phyloP scores from a whole-genome alignment of 352 stramenopile genomes.

The Globisporangium recalcitrans region DNA sequence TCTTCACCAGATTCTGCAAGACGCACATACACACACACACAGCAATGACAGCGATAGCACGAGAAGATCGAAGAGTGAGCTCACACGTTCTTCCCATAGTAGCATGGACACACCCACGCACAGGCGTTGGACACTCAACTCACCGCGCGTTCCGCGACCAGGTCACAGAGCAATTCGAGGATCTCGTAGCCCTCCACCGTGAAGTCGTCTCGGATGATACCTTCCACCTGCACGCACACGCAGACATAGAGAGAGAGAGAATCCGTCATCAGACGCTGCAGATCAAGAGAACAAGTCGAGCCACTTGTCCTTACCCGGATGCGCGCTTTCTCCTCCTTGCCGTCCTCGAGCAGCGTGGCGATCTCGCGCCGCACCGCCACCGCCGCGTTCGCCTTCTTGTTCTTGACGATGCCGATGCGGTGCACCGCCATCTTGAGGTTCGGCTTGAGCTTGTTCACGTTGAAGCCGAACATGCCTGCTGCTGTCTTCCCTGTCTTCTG shows the following conservation, averaged over 20 bases:
- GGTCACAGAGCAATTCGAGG: constrained; percentile 90
- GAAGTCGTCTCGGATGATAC: constrained; percentile 94
- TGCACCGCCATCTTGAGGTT: constrained; percentile 92
- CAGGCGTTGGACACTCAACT: constrained; percentile 24
- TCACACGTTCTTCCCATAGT: neutral
- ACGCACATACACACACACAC: neutral
- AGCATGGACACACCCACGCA: neutral
- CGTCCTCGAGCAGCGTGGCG: constrained; percentile 66
- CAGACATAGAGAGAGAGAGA: neutral
- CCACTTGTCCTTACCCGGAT: constrained; percentile 74
- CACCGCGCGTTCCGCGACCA: constrained; percentile 89
- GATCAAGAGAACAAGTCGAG: neutral
- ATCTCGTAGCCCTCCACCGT: constrained; percentile 96
- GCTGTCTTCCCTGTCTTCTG: neutral
- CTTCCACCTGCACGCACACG: constrained; percentile 55
- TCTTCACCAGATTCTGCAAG: constrained; percentile 83
- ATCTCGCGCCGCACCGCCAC: constrained; percentile 76
- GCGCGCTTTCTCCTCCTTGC: constrained; percentile 92
- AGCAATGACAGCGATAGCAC: neutral
- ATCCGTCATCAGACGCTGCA: neutral
- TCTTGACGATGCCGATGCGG: constrained; percentile 89
- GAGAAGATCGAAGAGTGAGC: no score
- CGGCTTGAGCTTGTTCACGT: constrained; percentile 90
- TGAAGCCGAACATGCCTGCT: constrained; percentile 83
- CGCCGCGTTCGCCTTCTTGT: constrained; percentile 87